Percentiles rank a stretch among this genome's conserved stretches.
phyloP scores from a whole-genome alignment of 306 rosid genomes.

The Begonia fuchsioides region DNA sequence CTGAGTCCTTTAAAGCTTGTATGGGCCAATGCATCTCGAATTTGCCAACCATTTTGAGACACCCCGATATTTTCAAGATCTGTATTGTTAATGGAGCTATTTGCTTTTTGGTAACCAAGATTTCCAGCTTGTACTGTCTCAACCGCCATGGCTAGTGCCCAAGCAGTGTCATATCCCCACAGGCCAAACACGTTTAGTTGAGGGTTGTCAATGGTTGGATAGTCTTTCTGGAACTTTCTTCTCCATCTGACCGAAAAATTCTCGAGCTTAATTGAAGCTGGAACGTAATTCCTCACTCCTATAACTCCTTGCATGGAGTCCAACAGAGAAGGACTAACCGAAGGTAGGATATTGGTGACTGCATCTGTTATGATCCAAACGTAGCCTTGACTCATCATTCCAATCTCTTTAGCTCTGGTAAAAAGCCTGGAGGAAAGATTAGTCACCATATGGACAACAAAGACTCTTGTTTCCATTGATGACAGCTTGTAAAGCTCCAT shows the following conservation, averaged over 20 bases:
- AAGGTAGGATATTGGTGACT: neutral
- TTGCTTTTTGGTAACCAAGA: neutral
- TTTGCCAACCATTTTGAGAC: constrained; percentile 19
- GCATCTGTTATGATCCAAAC: constrained; percentile 9
- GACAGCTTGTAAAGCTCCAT: constrained; percentile 18
- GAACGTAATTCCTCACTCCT: constrained; percentile 1
- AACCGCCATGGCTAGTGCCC: constrained; percentile 35
- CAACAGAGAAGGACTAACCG: neutral
- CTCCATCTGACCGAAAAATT: neutral
- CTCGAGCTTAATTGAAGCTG: neutral
- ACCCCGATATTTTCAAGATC: constrained; percentile 30
- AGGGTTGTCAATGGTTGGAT: constrained; percentile 15
- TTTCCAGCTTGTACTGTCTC: constrained; percentile 12
- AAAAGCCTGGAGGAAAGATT: neutral
- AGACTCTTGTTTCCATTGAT: constrained; percentile 11
- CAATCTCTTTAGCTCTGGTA: constrained; percentile 7
- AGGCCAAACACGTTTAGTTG: constrained; percentile 16
- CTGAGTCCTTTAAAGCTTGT: constrained; percentile 11
- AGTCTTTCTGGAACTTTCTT: constrained; percentile 10
- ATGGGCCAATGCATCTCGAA: constrained; percentile 18
- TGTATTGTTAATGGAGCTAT: constrained; percentile 10
- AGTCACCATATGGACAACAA: constrained; percentile 1
- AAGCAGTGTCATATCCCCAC: constrained; percentile 43
- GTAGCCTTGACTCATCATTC: constrained; percentile 8
- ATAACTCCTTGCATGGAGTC: constrained; percentile 2